phyloP scores from a whole-genome alignment of 1,284 basidiomycete genomes.

The Heterobasidion annosum region DNA sequence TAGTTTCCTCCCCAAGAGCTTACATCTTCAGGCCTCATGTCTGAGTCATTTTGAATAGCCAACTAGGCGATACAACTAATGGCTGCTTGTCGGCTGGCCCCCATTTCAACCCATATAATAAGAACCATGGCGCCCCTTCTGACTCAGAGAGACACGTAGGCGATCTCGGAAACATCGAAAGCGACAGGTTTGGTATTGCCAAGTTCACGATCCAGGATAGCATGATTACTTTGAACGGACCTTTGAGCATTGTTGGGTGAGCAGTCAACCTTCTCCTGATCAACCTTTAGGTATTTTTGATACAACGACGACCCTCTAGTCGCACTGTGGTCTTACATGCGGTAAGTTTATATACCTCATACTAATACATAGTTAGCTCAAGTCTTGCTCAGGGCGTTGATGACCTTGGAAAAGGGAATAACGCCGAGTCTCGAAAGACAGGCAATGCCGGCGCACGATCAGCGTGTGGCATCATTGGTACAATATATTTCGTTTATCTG shows the following conservation, averaged over 20 bases:
- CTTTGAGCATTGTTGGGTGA: slow-evolving; percentile 61
- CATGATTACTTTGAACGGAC: slow-evolving; percentile 61
- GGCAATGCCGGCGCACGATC: slow-evolving; percentile 67
- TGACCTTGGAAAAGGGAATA: slow-evolving; percentile 63
- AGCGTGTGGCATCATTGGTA: slow-evolving; percentile 44
- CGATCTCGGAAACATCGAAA: slow-evolving; percentile 70
- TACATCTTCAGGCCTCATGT: not conserved
- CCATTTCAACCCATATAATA: slow-evolving; percentile 69
- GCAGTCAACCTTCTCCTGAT: slow-evolving; percentile 13
- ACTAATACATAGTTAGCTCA: not conserved
- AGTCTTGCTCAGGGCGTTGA: slow-evolving; percentile 47
- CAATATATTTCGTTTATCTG: not conserved
- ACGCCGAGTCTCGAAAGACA: slow-evolving; percentile 61
- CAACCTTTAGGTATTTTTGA: not conserved
- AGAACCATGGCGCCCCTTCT: slow-evolving; percentile 57
- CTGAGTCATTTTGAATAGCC: slow-evolving; percentile 26
- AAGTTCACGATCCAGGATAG: slow-evolving; percentile 51
- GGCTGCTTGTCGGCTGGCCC: slow-evolving; percentile 67
- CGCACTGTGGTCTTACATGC: slow-evolving; percentile 59
- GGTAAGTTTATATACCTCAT: slow-evolving; percentile 22
- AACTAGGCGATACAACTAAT: slow-evolving; percentile 55
- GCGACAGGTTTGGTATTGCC: slow-evolving; percentile 51
- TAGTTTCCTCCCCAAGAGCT: not conserved
- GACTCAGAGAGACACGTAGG: slow-evolving; percentile 62
- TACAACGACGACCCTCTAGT: slow-evolving; percentile 18